Evolutionary conservation across 1,284 basidiomycete species (phyloP).

Genomic region (Sanghuangporus baumii): DNA sequence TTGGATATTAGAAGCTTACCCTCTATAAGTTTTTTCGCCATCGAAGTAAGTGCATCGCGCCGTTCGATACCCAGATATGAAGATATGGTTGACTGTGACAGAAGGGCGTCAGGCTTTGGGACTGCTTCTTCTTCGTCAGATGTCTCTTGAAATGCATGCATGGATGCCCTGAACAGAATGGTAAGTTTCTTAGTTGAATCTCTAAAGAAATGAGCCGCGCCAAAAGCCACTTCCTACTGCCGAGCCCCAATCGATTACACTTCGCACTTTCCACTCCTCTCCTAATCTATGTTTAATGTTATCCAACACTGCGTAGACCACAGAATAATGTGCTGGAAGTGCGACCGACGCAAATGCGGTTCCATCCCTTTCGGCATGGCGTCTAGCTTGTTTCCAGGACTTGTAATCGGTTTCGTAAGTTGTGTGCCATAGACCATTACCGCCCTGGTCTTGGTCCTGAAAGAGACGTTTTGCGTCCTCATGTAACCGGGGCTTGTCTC

Average conservation of each 20-base stretch:
- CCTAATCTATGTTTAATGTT: conserved; percentile 60
- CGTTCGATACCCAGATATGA: conserved; percentile 68
- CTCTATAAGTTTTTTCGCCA: conserved; percentile 57
- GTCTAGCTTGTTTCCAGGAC: conserved; percentile 46
- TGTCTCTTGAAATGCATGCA: conserved; percentile 52
- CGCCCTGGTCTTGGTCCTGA: conserved; percentile 30
- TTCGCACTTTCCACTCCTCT: conserved; percentile 48
- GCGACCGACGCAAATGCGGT: conserved; percentile 71
- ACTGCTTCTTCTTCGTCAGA: conserved; percentile 20
- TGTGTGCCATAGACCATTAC: conserved; percentile 41
- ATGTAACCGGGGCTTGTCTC: conserved; percentile 58
- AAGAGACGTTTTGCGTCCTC: conserved; percentile 70
- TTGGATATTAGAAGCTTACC: conserved; percentile 31
- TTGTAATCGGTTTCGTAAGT: conserved; percentile 54
- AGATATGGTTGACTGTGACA: conserved; percentile 45
- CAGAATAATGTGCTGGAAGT: conserved; percentile 73
- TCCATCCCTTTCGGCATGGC: conserved; percentile 61
- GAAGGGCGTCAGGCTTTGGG: conserved; percentile 30
- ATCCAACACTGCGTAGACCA: conserved; percentile 58
- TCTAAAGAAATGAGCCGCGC: conserved; percentile 33
- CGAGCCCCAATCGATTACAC: conserved; percentile 71
- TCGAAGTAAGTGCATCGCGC: conserved; percentile 57
- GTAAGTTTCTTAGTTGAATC: neutral
- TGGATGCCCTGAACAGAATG: conserved; percentile 47
- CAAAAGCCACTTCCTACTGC: conserved; percentile 72